Percentiles rank a stretch among this genome's conserved stretches.
These are phyloP conservation scores for Parmelia sp. DNA, from an alignment of 495 filamentous ascomycete species.

Conservation along the genomic window DNA sequence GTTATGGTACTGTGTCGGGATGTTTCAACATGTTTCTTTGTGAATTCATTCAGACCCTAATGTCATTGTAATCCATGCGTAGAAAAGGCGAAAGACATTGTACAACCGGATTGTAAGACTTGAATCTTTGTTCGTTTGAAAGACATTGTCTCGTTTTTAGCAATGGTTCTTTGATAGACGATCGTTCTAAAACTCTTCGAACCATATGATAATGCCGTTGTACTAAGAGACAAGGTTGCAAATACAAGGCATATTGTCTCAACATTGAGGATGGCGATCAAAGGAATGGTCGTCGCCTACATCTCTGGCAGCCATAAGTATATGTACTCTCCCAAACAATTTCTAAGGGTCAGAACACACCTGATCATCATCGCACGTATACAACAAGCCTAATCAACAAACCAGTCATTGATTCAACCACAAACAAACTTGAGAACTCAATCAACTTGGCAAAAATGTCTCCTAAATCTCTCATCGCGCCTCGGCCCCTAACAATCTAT, in stretches of 20 bases:
- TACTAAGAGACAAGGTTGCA: background rate
- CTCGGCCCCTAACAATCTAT: background rate
- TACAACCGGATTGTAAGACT: background rate
- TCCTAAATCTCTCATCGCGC: background rate
- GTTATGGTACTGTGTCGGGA: background rate
- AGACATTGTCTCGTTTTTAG: background rate
- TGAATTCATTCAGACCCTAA: no score
- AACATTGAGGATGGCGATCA: background rate
- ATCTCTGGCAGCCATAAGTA: background rate
- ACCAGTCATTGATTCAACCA: background rate
- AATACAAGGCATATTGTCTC: background rate
- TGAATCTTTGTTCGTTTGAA: background rate
- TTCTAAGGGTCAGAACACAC: background rate
- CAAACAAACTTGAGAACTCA: background rate
- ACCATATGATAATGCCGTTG: background rate
- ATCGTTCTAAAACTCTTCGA: background rate
- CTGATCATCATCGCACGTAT: background rate
- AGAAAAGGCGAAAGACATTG: background rate
- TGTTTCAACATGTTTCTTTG: no score
- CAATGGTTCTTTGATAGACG: no score
- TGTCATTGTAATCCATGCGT: no score
- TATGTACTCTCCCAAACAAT: background rate
- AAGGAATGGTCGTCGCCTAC: background rate
- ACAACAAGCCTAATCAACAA: background rate
- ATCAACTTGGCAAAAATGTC: background rate